Conservation (phyloP, 148 eudicot species). For the Chenopodium berlandieri region DNA sequence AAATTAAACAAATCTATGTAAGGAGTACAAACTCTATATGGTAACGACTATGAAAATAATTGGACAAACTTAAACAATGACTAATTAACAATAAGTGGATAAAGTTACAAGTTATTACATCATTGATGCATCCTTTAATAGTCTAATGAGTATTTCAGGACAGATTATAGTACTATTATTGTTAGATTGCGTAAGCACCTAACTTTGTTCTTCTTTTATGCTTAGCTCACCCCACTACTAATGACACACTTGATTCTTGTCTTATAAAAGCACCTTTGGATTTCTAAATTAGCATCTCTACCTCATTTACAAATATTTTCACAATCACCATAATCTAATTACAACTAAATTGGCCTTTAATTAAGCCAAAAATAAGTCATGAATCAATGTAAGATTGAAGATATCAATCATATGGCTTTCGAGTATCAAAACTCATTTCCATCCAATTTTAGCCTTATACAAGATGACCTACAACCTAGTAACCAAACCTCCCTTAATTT, state of each 20-base stretch:
- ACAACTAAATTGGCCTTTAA: background rate
- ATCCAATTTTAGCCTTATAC: constrained; percentile 29
- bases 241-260: constrained; percentile 22
- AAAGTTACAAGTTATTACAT: constrained; percentile 15
- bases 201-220: constrained; percentile 23
- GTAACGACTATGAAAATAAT: background rate
- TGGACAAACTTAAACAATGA: background rate
- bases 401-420: constrained; percentile 34
- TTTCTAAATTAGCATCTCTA: constrained; percentile 27
- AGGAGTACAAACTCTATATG: background rate
- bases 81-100: background rate
- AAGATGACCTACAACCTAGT: constrained; percentile 24
- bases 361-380: constrained; percentile 25
- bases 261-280: constrained; percentile 52
- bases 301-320: background rate
- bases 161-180: background rate
- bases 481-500: constrained; percentile 23
- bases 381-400: constrained; percentile 41
- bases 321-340: constrained; percentile 15
- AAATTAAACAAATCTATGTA: background rate
- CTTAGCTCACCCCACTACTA: constrained; percentile 32
- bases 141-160: constrained; percentile 12
- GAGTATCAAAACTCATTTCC: constrained; percentile 29
- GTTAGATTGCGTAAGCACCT: constrained; percentile 46
- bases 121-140: constrained; percentile 31